phyloP scores from a whole-genome alignment of 257 asterid genomes.

The Jasminum sambac region DNA sequence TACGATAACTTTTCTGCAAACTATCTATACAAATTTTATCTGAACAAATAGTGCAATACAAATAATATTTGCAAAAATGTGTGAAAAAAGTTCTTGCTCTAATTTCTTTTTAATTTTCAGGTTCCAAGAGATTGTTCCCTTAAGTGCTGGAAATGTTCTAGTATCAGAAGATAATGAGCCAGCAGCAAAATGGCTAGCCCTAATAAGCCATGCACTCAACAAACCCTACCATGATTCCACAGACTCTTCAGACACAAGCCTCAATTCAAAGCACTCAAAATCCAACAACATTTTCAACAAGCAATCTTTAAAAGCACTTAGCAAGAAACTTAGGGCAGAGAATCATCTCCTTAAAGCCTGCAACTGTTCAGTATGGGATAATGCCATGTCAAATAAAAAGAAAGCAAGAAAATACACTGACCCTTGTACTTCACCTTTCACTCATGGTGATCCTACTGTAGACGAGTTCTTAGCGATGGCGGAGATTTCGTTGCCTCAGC shows the following conservation, averaged over 20 bases:
- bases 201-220: slow-evolving; percentile 80
- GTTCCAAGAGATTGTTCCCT: slow-evolving; percentile 95
- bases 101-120: slow-evolving; percentile 34
- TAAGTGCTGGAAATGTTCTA: slow-evolving; percentile 85
- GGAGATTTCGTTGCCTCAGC: slow-evolving; percentile 38
- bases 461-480: slow-evolving; percentile 37
- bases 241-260: slow-evolving; percentile 27
- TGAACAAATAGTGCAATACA: too few species aligned
- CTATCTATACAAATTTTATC: too few species aligned
- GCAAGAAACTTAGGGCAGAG: slow-evolving; percentile 55
- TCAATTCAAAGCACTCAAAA: slow-evolving; percentile 25
- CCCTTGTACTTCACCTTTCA: slow-evolving; percentile 30
- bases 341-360: slow-evolving; percentile 49
- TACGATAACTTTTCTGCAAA: too few species aligned
- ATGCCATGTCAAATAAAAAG: slow-evolving; percentile 20
- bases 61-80: neutral
- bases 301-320: slow-evolving; percentile 56
- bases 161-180: slow-evolving; percentile 92
- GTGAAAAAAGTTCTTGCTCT: neutral
- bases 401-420: slow-evolving; percentile 42
- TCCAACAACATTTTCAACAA: slow-evolving; percentile 41
- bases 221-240: slow-evolving; percentile 54
- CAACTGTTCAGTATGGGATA: slow-evolving; percentile 44
- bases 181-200: slow-evolving; percentile 85
- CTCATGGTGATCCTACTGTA: slow-evolving; percentile 24